Percentiles rank a stretch among this genome's conserved stretches.
Conservation (phyloP, 2,329 filamentous ascomycete genomes). For the Xylariaceae sp. region DNA sequence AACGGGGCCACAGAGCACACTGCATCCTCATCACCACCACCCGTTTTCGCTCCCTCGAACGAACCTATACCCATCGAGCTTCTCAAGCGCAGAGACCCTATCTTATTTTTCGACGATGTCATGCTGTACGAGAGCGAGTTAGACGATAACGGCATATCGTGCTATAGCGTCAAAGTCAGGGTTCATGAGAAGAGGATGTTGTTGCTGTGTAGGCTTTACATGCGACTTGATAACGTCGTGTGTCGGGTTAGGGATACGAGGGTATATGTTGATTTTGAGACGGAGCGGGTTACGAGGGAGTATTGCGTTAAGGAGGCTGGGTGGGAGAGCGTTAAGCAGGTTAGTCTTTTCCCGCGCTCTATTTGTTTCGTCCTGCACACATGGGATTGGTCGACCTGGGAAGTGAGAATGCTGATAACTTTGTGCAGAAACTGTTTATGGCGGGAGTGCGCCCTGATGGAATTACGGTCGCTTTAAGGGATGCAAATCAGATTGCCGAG, state of each 20-base stretch:
- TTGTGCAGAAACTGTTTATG: constrained; percentile 35
- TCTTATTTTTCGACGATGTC: constrained; percentile 94
- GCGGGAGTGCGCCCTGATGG: constrained; percentile 53
- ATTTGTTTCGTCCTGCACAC: not conserved
- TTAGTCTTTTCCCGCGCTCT: constrained; percentile 37
- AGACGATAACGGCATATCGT: constrained; percentile 92
- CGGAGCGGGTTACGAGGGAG: constrained; percentile 77
- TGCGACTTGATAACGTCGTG: constrained; percentile 88
- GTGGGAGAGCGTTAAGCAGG: constrained; percentile 73
- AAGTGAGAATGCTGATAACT: too few species aligned
- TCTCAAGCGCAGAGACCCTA: constrained; percentile 84
- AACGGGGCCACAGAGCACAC: not conserved
- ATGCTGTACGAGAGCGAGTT: constrained; percentile 96
- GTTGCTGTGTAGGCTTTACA: constrained; percentile 81
- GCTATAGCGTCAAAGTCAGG: constrained; percentile 85
- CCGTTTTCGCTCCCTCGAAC: constrained; percentile 28
- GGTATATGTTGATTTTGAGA: constrained; percentile 85
- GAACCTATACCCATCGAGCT: constrained; percentile 76
- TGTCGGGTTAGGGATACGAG: constrained; percentile 86
- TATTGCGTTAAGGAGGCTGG: constrained; percentile 83
- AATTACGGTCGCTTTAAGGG: constrained; percentile 65
- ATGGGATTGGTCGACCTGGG: too few species aligned
- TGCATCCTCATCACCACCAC: not conserved
- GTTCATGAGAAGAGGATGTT: constrained; percentile 90
- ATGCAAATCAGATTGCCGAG: constrained; percentile 64